These are phyloP conservation scores for Solanum stenotomum DNA, from an alignment of 257 asterid species.

Conservation along the genomic window DNA sequence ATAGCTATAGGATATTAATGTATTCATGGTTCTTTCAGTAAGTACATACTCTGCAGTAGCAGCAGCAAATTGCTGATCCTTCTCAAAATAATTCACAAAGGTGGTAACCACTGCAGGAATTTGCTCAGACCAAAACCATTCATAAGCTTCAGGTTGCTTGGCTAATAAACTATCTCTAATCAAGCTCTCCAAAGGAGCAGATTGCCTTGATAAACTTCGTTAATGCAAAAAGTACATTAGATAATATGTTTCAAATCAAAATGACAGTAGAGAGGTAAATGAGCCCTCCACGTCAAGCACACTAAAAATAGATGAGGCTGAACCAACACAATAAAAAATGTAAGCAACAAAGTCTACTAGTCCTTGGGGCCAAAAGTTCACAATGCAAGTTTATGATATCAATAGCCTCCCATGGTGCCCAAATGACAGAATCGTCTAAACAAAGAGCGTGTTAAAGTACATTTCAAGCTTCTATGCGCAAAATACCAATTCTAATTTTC, in stretches of 20 bases:
- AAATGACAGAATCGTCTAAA: not conserved
- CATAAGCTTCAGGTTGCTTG: slow-evolving; percentile 66
- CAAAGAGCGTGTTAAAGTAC: not conserved
- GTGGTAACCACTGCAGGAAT: slow-evolving; percentile 59
- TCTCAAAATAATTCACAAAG: slow-evolving; percentile 66
- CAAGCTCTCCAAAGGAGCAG: slow-evolving; percentile 76
- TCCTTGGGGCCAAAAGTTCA: slow-evolving; percentile 6
- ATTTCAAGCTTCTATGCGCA: not conserved
- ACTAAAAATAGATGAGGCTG: not conserved
- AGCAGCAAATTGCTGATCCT: slow-evolving; percentile 50
- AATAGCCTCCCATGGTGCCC: not conserved
- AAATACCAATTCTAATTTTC: not conserved
- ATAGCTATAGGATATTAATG: not conserved
- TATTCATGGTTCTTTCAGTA: slow-evolving; percentile 1
- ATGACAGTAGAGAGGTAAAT: slow-evolving; percentile 7
- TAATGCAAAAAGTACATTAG: slow-evolving; percentile 14
- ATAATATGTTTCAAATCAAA: slow-evolving; percentile 4
- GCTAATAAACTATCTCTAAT: slow-evolving; percentile 65
- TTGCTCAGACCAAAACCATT: slow-evolving; percentile 92
- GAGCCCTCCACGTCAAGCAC: not conserved
- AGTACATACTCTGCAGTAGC: slow-evolving; percentile 63
- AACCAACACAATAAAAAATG: not conserved
- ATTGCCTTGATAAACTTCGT: slow-evolving; percentile 62
- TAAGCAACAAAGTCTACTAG: not conserved
- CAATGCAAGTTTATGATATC: not conserved